Conservation (phyloP, 257 asterid species). For the Coffea eugenioides region DNA sequence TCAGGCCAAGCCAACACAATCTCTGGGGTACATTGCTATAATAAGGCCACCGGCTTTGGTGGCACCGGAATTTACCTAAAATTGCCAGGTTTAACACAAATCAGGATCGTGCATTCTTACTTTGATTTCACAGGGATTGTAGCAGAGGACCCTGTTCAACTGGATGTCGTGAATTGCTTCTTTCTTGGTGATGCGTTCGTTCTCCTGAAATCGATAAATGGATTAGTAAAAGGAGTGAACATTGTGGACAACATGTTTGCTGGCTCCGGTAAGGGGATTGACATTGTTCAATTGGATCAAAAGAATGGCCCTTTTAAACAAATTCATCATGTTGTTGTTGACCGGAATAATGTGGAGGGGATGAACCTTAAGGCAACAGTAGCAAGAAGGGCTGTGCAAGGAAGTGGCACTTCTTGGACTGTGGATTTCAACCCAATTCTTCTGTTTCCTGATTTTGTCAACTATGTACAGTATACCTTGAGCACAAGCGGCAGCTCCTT, state of each 20-base stretch:
- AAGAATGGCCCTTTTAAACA: conserved; percentile 35
- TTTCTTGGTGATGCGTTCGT: conserved; percentile 77
- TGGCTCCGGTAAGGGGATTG: conserved; percentile 55
- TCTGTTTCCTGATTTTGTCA: conserved; percentile 55
- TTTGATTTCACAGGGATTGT: conserved; percentile 81
- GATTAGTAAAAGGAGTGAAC: conserved; percentile 62
- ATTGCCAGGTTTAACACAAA: conserved; percentile 67
- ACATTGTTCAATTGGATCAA: conserved; percentile 62
- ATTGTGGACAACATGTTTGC: conserved; percentile 75
- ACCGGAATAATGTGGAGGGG: conserved; percentile 57
- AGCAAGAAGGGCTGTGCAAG: conserved; percentile 48
- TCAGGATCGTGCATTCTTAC: conserved; percentile 70
- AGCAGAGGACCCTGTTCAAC: conserved; percentile 91
- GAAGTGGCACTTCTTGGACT: conserved; percentile 61
- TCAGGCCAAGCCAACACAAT: conserved; percentile 71
- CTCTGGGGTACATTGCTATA: conserved; percentile 84
- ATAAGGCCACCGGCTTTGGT: conserved; percentile 86
- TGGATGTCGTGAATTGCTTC: conserved; percentile 57
- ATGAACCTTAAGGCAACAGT: conserved; percentile 68
- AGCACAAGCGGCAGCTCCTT: conserved; percentile 34
- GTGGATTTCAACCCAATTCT: conserved; percentile 60
- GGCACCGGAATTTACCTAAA: conserved; percentile 76
- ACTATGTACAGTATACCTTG: conserved; percentile 63
- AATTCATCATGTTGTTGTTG: conserved; percentile 62
- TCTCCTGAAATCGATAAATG: conserved; percentile 57